These are phyloP conservation scores for Yamadazyma nakazawae DNA, from an alignment of 805 yeast species.

Conservation along the genomic window DNA sequence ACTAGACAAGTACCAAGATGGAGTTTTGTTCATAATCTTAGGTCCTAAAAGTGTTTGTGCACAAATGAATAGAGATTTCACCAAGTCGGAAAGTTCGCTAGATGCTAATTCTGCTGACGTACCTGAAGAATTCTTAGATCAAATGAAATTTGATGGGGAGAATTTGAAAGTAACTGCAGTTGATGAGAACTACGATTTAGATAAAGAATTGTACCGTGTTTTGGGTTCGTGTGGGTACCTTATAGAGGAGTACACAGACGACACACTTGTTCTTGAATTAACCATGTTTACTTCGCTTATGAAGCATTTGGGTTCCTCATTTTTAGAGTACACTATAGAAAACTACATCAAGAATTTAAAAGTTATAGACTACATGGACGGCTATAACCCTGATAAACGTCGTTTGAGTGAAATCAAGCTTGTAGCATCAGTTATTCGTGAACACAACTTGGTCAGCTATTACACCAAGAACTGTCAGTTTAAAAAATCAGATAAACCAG, in stretches of 20 bases:
- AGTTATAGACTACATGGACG: conserved; percentile 10
- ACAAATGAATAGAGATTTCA: conserved; percentile 22
- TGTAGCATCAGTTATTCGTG: conserved; percentile 43
- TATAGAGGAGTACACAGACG: background rate
- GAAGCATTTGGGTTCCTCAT: conserved; percentile 33
- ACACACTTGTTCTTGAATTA: conserved; percentile 31
- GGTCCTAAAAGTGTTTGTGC: conserved; percentile 9
- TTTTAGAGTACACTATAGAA: conserved; percentile 23
- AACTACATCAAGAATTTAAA: conserved; percentile 12
- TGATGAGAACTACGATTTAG: conserved; percentile 18
- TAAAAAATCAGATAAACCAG: conserved; percentile 19
- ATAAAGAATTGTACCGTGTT: conserved; percentile 18
- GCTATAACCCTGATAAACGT: background rate
- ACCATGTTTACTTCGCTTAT: conserved; percentile 54
- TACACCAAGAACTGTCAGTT: conserved; percentile 43
- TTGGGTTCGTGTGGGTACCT: conserved; percentile 26
- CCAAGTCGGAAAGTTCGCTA: conserved; percentile 14
- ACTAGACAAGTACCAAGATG: conserved; percentile 16
- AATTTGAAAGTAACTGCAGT: conserved; percentile 16
- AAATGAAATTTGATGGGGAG: conserved; percentile 9
- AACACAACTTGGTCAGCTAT: conserved; percentile 47
- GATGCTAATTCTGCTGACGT: conserved; percentile 25
- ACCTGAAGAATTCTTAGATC: conserved; percentile 21
- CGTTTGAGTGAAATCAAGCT: conserved; percentile 11
- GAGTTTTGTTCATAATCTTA: conserved; percentile 23